These are phyloP conservation scores for Vitis cinerea DNA, from an alignment of 164 flowering plant species.

Conservation along the genomic window DNA sequence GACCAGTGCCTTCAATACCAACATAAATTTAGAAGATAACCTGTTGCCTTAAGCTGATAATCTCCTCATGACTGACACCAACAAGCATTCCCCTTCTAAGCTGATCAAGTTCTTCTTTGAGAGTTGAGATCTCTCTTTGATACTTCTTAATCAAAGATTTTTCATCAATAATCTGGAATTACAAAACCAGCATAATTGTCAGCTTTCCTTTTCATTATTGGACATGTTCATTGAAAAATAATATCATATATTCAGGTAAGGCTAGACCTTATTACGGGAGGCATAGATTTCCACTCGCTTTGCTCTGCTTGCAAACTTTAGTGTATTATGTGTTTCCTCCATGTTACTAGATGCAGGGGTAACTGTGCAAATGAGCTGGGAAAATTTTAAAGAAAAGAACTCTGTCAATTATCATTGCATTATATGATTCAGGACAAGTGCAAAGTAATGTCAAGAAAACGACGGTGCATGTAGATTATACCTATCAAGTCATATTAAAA, in stretches of 20 bases:
- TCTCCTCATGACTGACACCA: constrained; percentile 84
- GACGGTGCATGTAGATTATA: no score
- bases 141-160: constrained; percentile 97
- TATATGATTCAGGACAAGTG: not conserved
- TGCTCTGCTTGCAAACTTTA: constrained; percentile 98
- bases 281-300: constrained; percentile 95
- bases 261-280: constrained; percentile 82
- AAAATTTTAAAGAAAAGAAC: constrained; percentile 7
- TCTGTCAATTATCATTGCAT: constrained; percentile 3
- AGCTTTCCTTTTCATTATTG: constrained; percentile 1
- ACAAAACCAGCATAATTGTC: constrained; percentile 3
- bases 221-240: not conserved
- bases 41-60: constrained; percentile 82
- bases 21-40: constrained; percentile 27
- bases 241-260: not conserved
- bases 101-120: constrained; percentile 89
- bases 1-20: not conserved
- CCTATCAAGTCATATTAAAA: not conserved
- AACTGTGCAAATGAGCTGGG: constrained; percentile 96
- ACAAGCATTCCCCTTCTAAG: constrained; percentile 80
- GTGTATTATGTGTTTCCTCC: constrained; percentile 99
- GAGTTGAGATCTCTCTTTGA: constrained; percentile 84
- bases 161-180: constrained; percentile 90
- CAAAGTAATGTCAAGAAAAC: no score
- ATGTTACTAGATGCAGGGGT: constrained; percentile 96